These are phyloP conservation scores for Globisporangium nunn DNA, from an alignment of 352 stramenopile genomes.

Conservation along the genomic window DNA sequence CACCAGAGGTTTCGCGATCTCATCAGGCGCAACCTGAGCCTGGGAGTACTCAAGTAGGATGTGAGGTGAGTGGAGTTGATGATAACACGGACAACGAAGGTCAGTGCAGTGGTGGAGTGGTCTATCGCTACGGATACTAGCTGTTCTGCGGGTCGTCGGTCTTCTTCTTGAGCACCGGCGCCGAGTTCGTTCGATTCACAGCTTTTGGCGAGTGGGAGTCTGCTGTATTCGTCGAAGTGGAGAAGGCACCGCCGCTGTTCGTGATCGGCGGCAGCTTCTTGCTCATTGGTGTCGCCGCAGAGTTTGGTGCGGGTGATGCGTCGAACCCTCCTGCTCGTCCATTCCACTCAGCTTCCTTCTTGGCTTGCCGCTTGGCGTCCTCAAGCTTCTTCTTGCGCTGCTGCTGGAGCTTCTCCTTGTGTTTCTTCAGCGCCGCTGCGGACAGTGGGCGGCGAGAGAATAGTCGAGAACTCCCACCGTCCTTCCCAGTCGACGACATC, in stretches of 20 bases:
- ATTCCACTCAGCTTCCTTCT: slow-evolving; percentile 76
- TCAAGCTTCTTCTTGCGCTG: slow-evolving; percentile 65
- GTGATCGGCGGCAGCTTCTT: slow-evolving; percentile 71
- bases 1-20: no score
- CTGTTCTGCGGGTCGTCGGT: slow-evolving; percentile 14
- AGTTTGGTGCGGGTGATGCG: slow-evolving; percentile 14
- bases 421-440: slow-evolving; percentile 58
- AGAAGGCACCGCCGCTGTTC: slow-evolving; percentile 1
- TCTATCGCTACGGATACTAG: neutral
- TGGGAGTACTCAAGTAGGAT: no score
- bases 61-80: no score
- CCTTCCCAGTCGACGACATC: slow-evolving; percentile 28
- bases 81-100: neutral
- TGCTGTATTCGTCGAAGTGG: slow-evolving; percentile 4
- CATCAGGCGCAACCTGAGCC: no score
- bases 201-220: slow-evolving; percentile 13
- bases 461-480: slow-evolving; percentile 44
- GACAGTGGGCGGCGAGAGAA: slow-evolving; percentile 59
- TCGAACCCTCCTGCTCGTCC: slow-evolving; percentile 69
- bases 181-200: slow-evolving; percentile 53
- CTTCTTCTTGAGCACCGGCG: slow-evolving; percentile 58
- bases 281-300: slow-evolving; percentile 10
- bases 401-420: slow-evolving; percentile 54
- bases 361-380: slow-evolving; percentile 38
- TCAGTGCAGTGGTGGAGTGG: neutral